Conservation (phyloP, 306 rosid species). For the Lupinus albus region DNA sequence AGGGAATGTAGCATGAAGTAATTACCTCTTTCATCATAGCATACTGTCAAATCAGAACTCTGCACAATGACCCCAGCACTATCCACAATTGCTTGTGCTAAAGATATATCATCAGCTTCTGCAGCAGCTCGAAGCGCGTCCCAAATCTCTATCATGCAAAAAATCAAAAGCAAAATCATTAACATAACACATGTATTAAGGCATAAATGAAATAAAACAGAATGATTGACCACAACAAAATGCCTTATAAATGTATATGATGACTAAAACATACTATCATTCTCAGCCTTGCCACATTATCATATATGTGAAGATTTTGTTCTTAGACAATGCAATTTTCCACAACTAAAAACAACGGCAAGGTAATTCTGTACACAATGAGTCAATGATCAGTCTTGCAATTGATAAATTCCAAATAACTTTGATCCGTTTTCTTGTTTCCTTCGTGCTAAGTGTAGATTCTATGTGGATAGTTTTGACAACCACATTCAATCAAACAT, state of each 20-base stretch:
- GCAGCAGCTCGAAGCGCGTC: slow-evolving; percentile 99
- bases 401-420: slow-evolving; percentile 7
- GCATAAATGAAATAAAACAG: slow-evolving; percentile 20
- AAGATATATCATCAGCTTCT: slow-evolving; percentile 62
- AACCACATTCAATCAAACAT: background rate
- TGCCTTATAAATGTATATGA: background rate
- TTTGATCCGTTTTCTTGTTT: slow-evolving; percentile 9
- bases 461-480: background rate
- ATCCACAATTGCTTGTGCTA: slow-evolving; percentile 92
- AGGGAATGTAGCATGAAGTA: slow-evolving; percentile 33
- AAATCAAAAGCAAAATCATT: slow-evolving; percentile 26
- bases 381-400: slow-evolving; percentile 36
- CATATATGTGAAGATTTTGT: slow-evolving; percentile 5
- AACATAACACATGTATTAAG: background rate
- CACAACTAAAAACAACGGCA: background rate
- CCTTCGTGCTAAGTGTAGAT: slow-evolving; percentile 12
- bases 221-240: background rate
- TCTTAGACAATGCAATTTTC: background rate
- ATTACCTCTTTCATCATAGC: slow-evolving; percentile 97
- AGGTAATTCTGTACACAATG: slow-evolving; percentile 21
- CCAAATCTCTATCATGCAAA: slow-evolving; percentile 79
- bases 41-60: slow-evolving; percentile 88
- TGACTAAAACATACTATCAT: background rate
- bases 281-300: background rate
- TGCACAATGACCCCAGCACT: slow-evolving; percentile 96